A percentile compares a stretch with the other conserved stretches of the same genome.
Conservation (phyloP, 352 stramenopile genomes). For the Sclerospora graminicola region DNA sequence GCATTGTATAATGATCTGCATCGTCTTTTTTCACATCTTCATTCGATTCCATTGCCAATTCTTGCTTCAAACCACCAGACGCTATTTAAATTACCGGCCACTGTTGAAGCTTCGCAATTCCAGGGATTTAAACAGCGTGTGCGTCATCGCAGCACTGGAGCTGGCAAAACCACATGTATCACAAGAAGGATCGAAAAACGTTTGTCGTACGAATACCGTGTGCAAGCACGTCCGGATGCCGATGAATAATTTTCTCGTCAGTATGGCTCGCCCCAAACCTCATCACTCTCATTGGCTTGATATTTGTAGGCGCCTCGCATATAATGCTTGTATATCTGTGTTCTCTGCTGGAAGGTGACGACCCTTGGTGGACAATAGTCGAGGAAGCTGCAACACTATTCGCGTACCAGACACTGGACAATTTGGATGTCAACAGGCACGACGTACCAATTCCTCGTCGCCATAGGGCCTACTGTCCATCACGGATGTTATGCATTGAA, state of each 20-base stretch:
- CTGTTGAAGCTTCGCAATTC: too few relatives aligned
- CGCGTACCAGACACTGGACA: conserved; percentile 78
- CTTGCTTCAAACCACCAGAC: too few relatives aligned
- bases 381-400: too few relatives aligned
- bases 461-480: conserved; percentile 77
- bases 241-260: conserved; percentile 79
- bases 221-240: conserved; percentile 81
- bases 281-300: conserved; percentile 64
- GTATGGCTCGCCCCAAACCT: conserved; percentile 77
- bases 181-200: conserved; percentile 79
- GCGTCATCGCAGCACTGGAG: conserved; percentile 51
- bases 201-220: conserved; percentile 72
- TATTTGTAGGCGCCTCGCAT: conserved; percentile 55
- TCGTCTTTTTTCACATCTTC: too few relatives aligned
- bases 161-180: conserved; percentile 80
- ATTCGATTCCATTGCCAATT: too few relatives aligned
- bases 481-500: conserved; percentile 80
- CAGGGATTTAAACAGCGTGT: too few relatives aligned
- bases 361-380: conserved; percentile 58
- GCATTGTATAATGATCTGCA: too few relatives aligned
- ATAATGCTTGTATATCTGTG: conserved; percentile 56
- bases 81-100: too few relatives aligned
- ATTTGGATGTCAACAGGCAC: conserved; percentile 76
- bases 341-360: conserved; percentile 59
- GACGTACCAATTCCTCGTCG: conserved; percentile 65